A percentile compares a stretch with the other conserved stretches of the same genome.
These are phyloP conservation scores for Phanerodontia chrysosporium DNA, from an alignment of 768 basidiomycete genomes.

Conservation along the genomic window DNA sequence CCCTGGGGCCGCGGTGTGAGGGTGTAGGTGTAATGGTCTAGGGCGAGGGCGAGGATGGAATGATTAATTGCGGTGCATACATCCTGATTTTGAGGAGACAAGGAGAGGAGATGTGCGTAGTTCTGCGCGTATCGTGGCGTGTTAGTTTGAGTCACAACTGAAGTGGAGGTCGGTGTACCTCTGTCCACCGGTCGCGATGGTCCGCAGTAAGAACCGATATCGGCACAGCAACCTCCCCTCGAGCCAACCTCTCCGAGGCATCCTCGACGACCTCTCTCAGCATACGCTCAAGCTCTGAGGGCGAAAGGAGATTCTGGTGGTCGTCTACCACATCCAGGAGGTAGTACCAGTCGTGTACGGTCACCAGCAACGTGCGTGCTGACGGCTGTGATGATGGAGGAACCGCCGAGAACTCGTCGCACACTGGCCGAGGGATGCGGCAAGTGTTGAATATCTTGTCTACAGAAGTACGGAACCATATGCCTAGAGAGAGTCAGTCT, in stretches of 20 bases:
- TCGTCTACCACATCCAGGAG: constrained; percentile 61
- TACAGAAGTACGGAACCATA: constrained; percentile 60
- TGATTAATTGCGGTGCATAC: constrained; percentile 62
- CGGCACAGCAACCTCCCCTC: constrained; percentile 53
- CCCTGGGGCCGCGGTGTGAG: not conserved
- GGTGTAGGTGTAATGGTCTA: constrained; percentile 59
- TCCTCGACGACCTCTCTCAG: constrained; percentile 50
- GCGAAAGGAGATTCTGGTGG: constrained; percentile 26
- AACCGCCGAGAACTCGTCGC: constrained; percentile 57
- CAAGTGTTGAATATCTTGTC: constrained; percentile 71
- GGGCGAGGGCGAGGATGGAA: constrained; percentile 75
- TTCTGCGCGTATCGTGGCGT: constrained; percentile 45
- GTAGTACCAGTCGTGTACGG: constrained; percentile 79
- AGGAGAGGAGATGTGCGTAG: constrained; percentile 57
- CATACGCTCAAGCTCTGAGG: constrained; percentile 40
- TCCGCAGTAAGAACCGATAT: constrained; percentile 78
- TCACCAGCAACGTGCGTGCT: constrained; percentile 60
- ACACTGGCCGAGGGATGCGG: constrained; percentile 64
- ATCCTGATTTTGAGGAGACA: constrained; percentile 62
- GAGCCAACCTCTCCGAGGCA: constrained; percentile 44
- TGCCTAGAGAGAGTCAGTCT: constrained; percentile 12
- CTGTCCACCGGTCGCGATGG: constrained; percentile 76
- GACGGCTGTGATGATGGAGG: constrained; percentile 41
- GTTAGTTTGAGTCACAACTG: not conserved
- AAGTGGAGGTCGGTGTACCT: constrained; percentile 40